These are phyloP conservation scores for Schizonepeta tenuifolia DNA, from an alignment of 257 asterid genomes.

Conservation along the genomic window DNA sequence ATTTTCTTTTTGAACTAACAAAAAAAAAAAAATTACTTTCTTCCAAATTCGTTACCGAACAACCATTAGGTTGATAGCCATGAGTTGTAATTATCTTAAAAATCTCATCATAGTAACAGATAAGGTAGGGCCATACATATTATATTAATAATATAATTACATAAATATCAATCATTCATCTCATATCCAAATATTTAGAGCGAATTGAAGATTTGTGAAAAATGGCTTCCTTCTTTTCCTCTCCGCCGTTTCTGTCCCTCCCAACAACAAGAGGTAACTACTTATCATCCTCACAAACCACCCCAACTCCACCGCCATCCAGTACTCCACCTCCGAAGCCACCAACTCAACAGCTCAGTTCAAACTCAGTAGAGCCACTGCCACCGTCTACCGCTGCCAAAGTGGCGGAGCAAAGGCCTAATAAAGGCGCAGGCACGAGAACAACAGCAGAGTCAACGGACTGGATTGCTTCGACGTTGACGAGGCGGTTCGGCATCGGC, in stretches of 20 bases:
- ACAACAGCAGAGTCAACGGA: constrained; percentile 72
- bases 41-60: too few species aligned
- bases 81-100: neutral
- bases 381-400: constrained; percentile 26
- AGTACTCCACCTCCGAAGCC: constrained; percentile 45
- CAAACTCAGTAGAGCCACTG: constrained; percentile 36
- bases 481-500: constrained; percentile 88
- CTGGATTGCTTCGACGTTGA: constrained; percentile 74
- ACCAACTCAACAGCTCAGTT: constrained; percentile 44
- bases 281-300: constrained; percentile 58
- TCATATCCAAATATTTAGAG: constrained; percentile 15
- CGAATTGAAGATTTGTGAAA: neutral
- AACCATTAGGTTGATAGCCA: neutral
- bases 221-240: constrained; percentile 70
- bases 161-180: constrained; percentile 31
- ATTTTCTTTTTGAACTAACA: too few species aligned
- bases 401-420: constrained; percentile 41
- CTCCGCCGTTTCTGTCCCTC: constrained; percentile 59
- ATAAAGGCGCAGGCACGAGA: constrained; percentile 27
- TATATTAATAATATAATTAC: neutral
- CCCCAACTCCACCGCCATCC: constrained; percentile 52
- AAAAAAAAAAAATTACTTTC: too few species aligned
- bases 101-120: constrained; percentile 42
- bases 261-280: constrained; percentile 50
- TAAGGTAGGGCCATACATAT: constrained; percentile 60